These are phyloP conservation scores for Trichoderma sp. DNA, from an alignment of 2,329 filamentous ascomycete species.

Conservation along the genomic window DNA sequence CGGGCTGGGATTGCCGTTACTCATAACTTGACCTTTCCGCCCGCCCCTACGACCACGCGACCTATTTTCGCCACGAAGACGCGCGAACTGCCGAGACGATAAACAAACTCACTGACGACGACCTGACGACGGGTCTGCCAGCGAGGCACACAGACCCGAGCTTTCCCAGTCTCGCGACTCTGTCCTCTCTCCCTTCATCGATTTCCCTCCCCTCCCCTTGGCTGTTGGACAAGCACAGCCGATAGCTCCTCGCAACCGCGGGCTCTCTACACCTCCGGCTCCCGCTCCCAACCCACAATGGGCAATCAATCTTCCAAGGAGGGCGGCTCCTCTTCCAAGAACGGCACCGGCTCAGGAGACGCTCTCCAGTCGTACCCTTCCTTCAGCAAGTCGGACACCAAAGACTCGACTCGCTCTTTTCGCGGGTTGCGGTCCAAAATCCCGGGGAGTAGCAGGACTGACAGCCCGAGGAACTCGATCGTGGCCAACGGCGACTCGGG, in stretches of 20 bases:
- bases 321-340: conserved; percentile 54
- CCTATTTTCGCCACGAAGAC: background rate
- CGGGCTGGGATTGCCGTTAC: conserved; percentile 28
- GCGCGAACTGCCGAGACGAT: background rate
- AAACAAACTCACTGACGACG: conserved; percentile 4
- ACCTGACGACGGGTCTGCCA: conserved; percentile 31
- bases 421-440: conserved; percentile 88
- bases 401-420: conserved; percentile 86
- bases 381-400: conserved; percentile 88
- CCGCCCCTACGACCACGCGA: background rate
- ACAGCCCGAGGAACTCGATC: conserved; percentile 80
- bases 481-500: conserved; percentile 65
- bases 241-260: background rate
- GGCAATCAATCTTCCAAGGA: conserved; percentile 74
- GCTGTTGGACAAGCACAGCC: conserved; percentile 1
- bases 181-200: conserved; percentile 30
- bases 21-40: background rate
- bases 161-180: conserved; percentile 31
- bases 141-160: conserved; percentile 30
- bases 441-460: conserved; percentile 68
- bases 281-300: conserved; percentile 52
- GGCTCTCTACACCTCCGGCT: conserved; percentile 24
- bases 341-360: conserved; percentile 38
- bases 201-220: background rate
- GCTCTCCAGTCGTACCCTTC: conserved; percentile 82